Conservation (phyloP, 371 early-diverging fungal genomes). For the Lichtheimia corymbifera region DNA sequence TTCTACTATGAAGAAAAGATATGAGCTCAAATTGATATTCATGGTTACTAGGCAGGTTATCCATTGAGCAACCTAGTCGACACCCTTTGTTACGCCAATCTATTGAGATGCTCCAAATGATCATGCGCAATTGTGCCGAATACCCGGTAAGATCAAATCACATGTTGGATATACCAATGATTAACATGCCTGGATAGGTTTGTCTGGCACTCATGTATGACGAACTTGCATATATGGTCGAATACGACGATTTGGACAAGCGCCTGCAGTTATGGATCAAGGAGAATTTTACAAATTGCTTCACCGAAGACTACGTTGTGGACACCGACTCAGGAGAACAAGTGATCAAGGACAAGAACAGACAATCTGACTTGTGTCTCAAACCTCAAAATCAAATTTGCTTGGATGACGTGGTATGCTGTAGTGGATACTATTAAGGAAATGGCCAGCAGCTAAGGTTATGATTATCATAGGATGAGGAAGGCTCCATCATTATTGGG, state of each 20-base stretch:
- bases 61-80: slow-evolving; percentile 24
- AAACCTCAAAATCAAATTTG: slow-evolving; percentile 44
- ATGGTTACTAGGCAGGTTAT: background rate
- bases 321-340: slow-evolving; percentile 28
- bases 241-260: slow-evolving; percentile 49
- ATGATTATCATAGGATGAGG: slow-evolving; percentile 6
- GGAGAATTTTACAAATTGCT: slow-evolving; percentile 64
- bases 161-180: background rate
- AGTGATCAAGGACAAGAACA: background rate
- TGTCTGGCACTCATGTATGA: slow-evolving; percentile 74
- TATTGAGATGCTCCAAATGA: slow-evolving; percentile 44
- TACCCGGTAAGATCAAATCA: slow-evolving; percentile 44
- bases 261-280: slow-evolving; percentile 70
- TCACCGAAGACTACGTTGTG: slow-evolving; percentile 64
- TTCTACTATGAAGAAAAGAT: background rate
- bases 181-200: slow-evolving; percentile 31
- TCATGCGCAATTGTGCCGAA: slow-evolving; percentile 42
- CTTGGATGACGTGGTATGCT: slow-evolving; percentile 36
- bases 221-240: slow-evolving; percentile 68
- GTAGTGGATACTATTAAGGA: too few relatives aligned
- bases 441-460: too few relatives aligned
- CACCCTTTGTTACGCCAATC: slow-evolving; percentile 51
- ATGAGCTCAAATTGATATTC: too few relatives aligned
- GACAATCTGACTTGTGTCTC: background rate
- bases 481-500: slow-evolving; percentile 18